phyloP scores from a whole-genome alignment of 2,329 filamentous ascomycete genomes.

The Pestalotiopsis sp. region DNA sequence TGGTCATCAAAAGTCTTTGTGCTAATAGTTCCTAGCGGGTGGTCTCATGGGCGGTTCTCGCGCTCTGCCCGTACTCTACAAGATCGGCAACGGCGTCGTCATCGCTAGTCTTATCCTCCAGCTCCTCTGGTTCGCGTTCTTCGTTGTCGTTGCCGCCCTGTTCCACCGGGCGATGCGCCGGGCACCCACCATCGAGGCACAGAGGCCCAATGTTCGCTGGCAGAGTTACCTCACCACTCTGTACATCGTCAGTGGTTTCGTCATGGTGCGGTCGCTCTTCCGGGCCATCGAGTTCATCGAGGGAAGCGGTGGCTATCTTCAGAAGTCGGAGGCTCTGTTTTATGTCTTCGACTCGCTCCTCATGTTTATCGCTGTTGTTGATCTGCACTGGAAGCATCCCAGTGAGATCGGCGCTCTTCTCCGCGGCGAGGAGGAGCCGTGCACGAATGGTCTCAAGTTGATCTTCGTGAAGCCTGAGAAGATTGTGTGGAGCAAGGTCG shows the following conservation, averaged over 20 bases:
- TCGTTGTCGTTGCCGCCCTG: neutral
- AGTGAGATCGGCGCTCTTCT: constrained; percentile 7
- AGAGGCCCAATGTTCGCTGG: neutral
- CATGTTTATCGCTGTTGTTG: constrained; percentile 6
- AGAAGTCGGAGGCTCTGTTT: neutral
- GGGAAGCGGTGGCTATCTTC: neutral
- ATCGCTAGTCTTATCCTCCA: constrained; percentile 3
- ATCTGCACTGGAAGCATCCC: constrained; percentile 12
- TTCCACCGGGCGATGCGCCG: neutral
- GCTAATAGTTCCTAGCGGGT: neutral
- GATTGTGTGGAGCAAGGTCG: neutral
- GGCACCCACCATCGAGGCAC: neutral
- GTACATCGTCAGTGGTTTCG: neutral
- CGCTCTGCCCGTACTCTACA: neutral
- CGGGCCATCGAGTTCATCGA: constrained; percentile 1
- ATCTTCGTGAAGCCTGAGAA: neutral
- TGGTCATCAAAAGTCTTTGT: neutral
- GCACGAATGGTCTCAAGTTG: neutral
- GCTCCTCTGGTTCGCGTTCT: neutral
- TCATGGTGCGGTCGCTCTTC: neutral
- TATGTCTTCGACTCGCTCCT: constrained; percentile 4
- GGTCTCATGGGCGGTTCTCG: constrained; percentile 2
- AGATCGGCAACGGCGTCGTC: constrained; percentile 1
- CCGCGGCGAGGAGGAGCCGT: neutral
- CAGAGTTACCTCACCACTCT: neutral